Conservation (phyloP, 148 eudicot genomes). For the Heliosperma pusillum region DNA sequence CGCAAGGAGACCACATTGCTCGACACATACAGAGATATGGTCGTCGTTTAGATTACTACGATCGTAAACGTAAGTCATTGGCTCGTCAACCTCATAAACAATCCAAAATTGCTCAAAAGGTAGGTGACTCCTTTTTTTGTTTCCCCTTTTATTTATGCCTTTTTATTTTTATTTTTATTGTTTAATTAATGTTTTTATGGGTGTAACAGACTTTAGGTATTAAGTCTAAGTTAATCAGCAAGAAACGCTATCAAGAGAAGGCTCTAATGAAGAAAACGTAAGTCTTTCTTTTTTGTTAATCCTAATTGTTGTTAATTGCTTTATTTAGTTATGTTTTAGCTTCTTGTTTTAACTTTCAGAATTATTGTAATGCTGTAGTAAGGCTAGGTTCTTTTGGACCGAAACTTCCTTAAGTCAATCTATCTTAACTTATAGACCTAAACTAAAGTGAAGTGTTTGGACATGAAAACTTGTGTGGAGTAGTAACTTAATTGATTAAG, state of each 20-base stretch:
- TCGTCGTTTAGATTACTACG: slow-evolving; percentile 66
- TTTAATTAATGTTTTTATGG: slow-evolving; percentile 4
- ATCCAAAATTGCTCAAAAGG: slow-evolving; percentile 71
- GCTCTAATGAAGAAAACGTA: slow-evolving; percentile 96
- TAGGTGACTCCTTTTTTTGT: slow-evolving; percentile 12
- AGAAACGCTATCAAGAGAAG: slow-evolving; percentile 76
- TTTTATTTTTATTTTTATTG: background rate
- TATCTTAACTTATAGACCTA: too few relatives aligned
- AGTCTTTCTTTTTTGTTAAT: slow-evolving; percentile 16
- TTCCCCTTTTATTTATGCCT: background rate
- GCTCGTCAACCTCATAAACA: slow-evolving; percentile 73
- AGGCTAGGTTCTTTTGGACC: too few relatives aligned
- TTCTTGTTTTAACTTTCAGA: too few relatives aligned
- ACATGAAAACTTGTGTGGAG: too few relatives aligned
- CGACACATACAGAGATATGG: slow-evolving; percentile 80
- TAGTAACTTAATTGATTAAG: too few relatives aligned
- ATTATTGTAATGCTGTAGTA: too few relatives aligned
- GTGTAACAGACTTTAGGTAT: slow-evolving; percentile 70
- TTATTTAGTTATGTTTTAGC: background rate
- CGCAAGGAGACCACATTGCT: slow-evolving; percentile 94
- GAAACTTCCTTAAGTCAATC: too few relatives aligned
- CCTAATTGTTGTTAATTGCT: background rate
- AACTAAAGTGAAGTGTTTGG: too few relatives aligned
- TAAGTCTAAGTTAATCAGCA: slow-evolving; percentile 87
- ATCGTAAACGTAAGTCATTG: slow-evolving; percentile 83